These are phyloP conservation scores for Aleurites moluccanus DNA, from an alignment of 441 rosid species.

Conservation along the genomic window DNA sequence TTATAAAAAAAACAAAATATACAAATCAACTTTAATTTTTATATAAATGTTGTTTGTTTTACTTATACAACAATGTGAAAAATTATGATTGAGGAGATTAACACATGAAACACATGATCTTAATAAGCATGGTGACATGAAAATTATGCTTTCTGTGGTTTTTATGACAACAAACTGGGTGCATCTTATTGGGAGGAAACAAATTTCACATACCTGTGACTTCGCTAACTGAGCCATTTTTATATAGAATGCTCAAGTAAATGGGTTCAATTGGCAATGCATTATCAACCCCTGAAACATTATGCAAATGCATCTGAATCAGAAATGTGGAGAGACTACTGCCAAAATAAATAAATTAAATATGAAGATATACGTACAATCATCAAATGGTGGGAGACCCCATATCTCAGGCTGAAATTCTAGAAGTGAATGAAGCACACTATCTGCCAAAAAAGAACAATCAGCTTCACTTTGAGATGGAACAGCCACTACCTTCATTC, in stretches of 20 bases:
- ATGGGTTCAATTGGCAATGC: conserved; percentile 40
- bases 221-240: conserved; percentile 26
- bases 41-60: neutral
- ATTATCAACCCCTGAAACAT: conserved; percentile 32
- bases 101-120: neutral
- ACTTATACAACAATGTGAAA: neutral
- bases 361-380: conserved; percentile 28
- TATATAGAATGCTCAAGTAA: conserved; percentile 20
- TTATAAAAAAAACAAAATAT: neutral
- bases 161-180: neutral
- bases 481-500: conserved; percentile 45
- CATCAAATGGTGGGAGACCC: conserved; percentile 49
- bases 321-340: neutral
- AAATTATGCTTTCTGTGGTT: neutral
- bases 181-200: neutral
- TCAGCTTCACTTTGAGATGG: conserved; percentile 41
- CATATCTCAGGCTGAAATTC: conserved; percentile 43
- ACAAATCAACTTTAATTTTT: neutral
- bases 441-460: conserved; percentile 38
- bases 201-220: conserved; percentile 23
- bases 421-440: conserved; percentile 39
- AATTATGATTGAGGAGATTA: too few relatives aligned
- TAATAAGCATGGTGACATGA: neutral
- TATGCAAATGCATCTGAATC: neutral
- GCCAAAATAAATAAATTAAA: neutral